Conservation (phyloP, 108 stramenopile species). For the Nannochloropsis gaditana region DNA sequence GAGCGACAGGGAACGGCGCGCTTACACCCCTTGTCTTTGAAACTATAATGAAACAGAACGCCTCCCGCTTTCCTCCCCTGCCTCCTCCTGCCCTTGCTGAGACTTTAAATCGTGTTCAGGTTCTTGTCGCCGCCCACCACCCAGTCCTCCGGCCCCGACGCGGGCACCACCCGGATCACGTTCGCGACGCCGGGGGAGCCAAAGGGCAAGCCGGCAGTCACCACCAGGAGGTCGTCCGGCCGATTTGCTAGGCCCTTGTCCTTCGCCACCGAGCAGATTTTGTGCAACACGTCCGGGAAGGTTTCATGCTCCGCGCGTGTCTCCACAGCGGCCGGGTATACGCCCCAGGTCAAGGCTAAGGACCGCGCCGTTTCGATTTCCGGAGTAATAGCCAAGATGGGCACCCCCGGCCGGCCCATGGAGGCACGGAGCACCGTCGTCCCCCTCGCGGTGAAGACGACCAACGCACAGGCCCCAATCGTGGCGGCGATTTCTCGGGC, state of each 20-base stretch:
- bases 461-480: slow-evolving; percentile 73
- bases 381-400: slow-evolving; percentile 86
- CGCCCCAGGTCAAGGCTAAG: slow-evolving; percentile 82
- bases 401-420: slow-evolving; percentile 74
- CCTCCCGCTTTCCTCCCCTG: neutral
- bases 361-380: slow-evolving; percentile 77
- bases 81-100: neutral
- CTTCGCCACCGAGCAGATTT: slow-evolving; percentile 68
- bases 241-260: slow-evolving; percentile 74
- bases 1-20: neutral
- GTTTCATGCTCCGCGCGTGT: slow-evolving; percentile 48
- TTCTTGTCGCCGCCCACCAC: slow-evolving; percentile 18
- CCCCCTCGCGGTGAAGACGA: slow-evolving; percentile 77
- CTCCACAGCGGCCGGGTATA: slow-evolving; percentile 63
- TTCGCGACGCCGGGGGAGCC: slow-evolving; percentile 83
- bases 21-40: neutral
- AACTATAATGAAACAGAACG: neutral
- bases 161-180: slow-evolving; percentile 77
- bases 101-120: neutral
- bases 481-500: slow-evolving; percentile 64
- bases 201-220: slow-evolving; percentile 86
- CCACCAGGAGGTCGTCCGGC: slow-evolving; percentile 79
- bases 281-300: slow-evolving; percentile 65
- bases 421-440: slow-evolving; percentile 74
- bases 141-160: slow-evolving; percentile 69